Percentiles rank a stretch among this genome's conserved stretches.
phyloP scores from a whole-genome alignment of 1,284 basidiomycete genomes.

The Papiliotrema nemorosa region DNA sequence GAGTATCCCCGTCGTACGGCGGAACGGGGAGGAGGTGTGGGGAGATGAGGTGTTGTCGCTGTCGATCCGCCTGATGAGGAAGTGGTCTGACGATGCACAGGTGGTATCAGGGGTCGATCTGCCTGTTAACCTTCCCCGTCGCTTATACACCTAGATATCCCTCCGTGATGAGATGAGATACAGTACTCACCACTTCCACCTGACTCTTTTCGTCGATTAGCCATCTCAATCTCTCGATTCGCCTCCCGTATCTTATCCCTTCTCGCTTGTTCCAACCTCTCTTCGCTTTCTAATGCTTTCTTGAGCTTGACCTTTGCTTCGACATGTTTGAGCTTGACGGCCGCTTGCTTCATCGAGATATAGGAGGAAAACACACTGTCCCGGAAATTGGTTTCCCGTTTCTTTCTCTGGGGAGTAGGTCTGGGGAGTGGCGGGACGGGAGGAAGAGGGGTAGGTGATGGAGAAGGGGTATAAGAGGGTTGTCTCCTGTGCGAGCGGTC shows the following conservation, averaged over 20 bases:
- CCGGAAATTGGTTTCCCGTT: slow-evolving; percentile 19
- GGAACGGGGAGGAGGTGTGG: neutral
- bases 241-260: slow-evolving; percentile 22
- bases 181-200: neutral
- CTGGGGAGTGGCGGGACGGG: neutral
- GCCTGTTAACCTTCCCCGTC: no score
- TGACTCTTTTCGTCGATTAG: neutral
- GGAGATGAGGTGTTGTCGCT: neutral
- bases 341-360: slow-evolving; percentile 35
- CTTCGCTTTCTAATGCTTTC: slow-evolving; percentile 30
- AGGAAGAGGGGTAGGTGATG: neutral
- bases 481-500: neutral
- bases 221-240: slow-evolving; percentile 25
- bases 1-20: neutral
- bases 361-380: slow-evolving; percentile 38
- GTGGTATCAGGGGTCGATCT: slow-evolving; percentile 12
- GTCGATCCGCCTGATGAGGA: neutral
- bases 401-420: neutral
- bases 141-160: no score
- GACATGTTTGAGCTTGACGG: slow-evolving; percentile 28
- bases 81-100: slow-evolving; percentile 3
- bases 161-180: neutral
- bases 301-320: slow-evolving; percentile 34
- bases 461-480: neutral
- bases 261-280: slow-evolving; percentile 17